phyloP scores from a whole-genome alignment of 2,329 filamentous ascomycete genomes.

The Pestalotiopsis sp. region DNA sequence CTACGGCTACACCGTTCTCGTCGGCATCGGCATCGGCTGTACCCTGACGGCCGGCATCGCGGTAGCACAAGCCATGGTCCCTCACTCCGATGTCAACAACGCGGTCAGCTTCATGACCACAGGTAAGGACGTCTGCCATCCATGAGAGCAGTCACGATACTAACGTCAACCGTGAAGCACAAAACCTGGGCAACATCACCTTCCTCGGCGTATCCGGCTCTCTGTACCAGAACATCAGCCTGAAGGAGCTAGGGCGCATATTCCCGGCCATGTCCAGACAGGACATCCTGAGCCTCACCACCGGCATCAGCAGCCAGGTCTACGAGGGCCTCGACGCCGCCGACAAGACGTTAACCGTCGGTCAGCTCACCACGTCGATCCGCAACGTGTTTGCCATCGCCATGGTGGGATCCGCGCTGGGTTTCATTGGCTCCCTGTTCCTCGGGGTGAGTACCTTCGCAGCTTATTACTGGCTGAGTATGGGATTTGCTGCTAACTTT shows the following conservation, averaged over 20 bases:
- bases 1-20: slow-evolving; percentile 39
- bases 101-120: background rate
- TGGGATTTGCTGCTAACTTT: too few relatives aligned
- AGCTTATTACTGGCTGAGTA: too few relatives aligned
- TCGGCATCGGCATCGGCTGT: slow-evolving; percentile 48
- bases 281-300: background rate
- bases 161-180: background rate
- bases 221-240: background rate
- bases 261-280: too few relatives aligned
- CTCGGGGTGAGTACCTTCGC: background rate
- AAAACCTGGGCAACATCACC: background rate
- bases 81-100: background rate
- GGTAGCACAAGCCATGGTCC: background rate
- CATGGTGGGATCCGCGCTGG: background rate
- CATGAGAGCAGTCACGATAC: background rate
- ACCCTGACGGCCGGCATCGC: slow-evolving; percentile 27
- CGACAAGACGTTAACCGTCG: background rate
- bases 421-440: background rate
- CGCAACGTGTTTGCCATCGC: background rate
- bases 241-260: too few relatives aligned
- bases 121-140: background rate
- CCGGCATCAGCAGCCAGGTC: background rate
- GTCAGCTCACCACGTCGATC: background rate
- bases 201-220: background rate
- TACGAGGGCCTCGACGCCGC: background rate